Evolutionary conservation across 139 green algal species (phyloP).

Genomic region (Coelastrella sp.): DNA sequence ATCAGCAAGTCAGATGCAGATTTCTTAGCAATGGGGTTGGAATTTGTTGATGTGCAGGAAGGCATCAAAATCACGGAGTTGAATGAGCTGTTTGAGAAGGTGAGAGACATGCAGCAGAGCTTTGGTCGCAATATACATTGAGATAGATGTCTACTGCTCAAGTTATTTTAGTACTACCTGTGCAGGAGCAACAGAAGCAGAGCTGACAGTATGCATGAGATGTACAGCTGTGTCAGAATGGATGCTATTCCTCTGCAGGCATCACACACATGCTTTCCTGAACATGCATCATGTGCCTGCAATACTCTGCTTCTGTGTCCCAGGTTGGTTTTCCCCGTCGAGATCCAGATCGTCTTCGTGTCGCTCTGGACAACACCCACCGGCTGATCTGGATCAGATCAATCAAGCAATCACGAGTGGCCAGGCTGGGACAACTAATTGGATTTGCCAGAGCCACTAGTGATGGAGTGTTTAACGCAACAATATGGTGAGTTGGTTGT

Average conservation of each 20-base stretch:
- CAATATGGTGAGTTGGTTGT: constrained; percentile 69
- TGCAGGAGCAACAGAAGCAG: too few relatives aligned
- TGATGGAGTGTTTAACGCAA: constrained; percentile 82
- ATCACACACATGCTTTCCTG: too few relatives aligned
- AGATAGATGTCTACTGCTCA: too few relatives aligned
- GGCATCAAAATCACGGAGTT: constrained; percentile 80
- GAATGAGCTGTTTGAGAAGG: constrained; percentile 90
- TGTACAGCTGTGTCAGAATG: too few relatives aligned
- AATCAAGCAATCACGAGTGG: constrained; percentile 52
- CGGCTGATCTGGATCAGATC: constrained; percentile 41
- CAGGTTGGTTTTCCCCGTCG: constrained; percentile 88
- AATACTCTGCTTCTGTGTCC: too few relatives aligned
- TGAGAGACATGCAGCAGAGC: constrained; percentile 51
- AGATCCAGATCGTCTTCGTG: constrained; percentile 73
- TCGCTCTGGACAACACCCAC: constrained; percentile 85
- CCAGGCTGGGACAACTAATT: constrained; percentile 72
- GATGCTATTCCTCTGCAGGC: too few relatives aligned
- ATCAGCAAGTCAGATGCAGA: constrained; percentile 61
- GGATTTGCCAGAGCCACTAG: constrained; percentile 90
- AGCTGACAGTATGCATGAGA: too few relatives aligned
- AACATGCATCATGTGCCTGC: too few relatives aligned
- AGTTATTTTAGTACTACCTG: too few relatives aligned
- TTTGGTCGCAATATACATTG: too few relatives aligned
- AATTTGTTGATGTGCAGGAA: constrained; percentile 78
- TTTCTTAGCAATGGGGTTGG: constrained; percentile 72